Evolutionary conservation across 257 asterid genomes (phyloP), one percentile per base, ranked within the genome.

Genomic region (Cinchona pubescens): DNA sequence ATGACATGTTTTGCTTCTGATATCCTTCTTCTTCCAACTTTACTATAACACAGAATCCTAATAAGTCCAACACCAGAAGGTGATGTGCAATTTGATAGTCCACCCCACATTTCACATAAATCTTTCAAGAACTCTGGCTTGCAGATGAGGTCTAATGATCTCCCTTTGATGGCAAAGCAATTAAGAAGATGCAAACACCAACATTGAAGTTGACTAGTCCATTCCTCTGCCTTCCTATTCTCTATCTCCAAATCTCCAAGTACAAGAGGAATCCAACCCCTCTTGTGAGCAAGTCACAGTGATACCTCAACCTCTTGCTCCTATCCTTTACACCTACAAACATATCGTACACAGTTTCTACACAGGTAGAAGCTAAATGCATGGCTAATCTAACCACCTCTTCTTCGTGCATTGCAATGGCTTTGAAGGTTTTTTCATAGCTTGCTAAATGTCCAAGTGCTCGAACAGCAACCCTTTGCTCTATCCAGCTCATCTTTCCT

Each of bases 361-460:
- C 69, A 67, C 97, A 90, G 4, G 88, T 78, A 21, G 89, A 81
- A 25, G 97, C 92, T 68, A 91, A 77, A 4, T 71, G 35, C 89
- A 86, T 84, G 45, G 92, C 80, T 64, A 90, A 71, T 15, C 72
- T 71, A 23, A 88, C 86, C 68, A 91, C 84, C 74, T 91, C 95
- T 3, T 83, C 85, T 81, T 86, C 92, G 38, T 84, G 80, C 13
- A 40, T 69, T 0, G 82, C 82, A 8, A 93, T 25, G 35, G 82
- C 82, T 60, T 69, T 10, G 53, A 91, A 93, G 15, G 95, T 86
- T 61, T 65, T 73, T 34, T 83, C 91, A 23, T 91, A 91, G 81
- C 96, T 93, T 1, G 97, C 98, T 29, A 91, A 83, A 72, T 91
- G 96, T 7, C 98, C 98, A 7, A 91, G 82, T 4, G 98, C 96